Evolutionary conservation across 768 basidiomycete genomes (phyloP), one percentile per base, ranked within the genome.

Genomic region (Suillus cothurnatus): DNA sequence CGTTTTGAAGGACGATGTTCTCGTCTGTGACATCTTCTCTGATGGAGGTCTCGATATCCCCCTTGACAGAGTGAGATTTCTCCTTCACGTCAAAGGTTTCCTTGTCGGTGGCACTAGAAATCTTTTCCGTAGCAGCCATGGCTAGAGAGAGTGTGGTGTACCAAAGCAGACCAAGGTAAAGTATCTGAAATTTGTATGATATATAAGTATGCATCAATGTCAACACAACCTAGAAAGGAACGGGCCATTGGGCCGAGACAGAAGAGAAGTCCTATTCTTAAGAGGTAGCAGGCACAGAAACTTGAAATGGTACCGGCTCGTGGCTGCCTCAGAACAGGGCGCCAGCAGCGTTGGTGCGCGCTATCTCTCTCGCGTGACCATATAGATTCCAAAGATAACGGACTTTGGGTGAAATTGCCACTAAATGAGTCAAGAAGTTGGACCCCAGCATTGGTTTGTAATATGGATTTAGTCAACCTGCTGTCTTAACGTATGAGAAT

Each of bases 1-100:
- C 82, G 65, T 77, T 75, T 55, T 78, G 69, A 32, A 85, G 77
- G 38, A 75, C 70, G 0, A 65, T 45, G 23, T 66, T 68, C 4
- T 67, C 67, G 38, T 65, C 63, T 32, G 69, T 67, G 6, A 23
- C 63, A 26, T 64, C 59, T 17, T 57, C 17, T 28, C 12, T 19
- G 39, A 67, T 56, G 19, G 63, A 32, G 2, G 61, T 57, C 66
- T 82, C 81, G 34, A 79, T 62, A 50, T 83, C 81, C 49, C 66
- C 68, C 26, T 78, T 78, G 38, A 67, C 68, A 31, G 70, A 77
- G n/a, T 72, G 67, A 15, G 43, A 61, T 72, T 78, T 78, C 41
- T 70, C 59, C 45, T 47, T 23, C 45, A n/a, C 56, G 55, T 66
- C 68, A 9, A 45, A 64, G 31, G 61, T 60, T 26, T 73, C 71